These are phyloP conservation scores for Termitomyces sp. DNA, from an alignment of 768 basidiomycete species.

Conservation along the genomic window DNA sequence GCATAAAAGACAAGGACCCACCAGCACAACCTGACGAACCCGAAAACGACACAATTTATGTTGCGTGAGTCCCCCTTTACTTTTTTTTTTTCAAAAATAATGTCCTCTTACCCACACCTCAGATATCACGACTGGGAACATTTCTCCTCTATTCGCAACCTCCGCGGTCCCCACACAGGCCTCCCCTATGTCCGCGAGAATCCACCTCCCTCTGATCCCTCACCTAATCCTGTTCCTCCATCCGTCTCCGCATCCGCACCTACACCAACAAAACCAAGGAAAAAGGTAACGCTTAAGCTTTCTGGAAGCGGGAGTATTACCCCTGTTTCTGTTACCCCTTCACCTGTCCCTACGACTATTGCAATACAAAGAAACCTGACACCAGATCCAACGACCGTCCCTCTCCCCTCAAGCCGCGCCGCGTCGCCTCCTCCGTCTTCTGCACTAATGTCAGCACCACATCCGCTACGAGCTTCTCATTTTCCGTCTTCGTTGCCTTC, in stretches of 20 bases:
- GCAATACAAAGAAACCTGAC: background rate
- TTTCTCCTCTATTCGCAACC: slow-evolving; percentile 88
- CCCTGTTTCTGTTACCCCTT: too few relatives aligned
- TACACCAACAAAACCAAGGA: slow-evolving; percentile 10
- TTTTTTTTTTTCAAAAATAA: background rate
- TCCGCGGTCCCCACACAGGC: slow-evolving; percentile 78
- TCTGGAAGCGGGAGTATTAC: background rate
- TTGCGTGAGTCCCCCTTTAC: slow-evolving; percentile 54
- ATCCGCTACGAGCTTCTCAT: slow-evolving; percentile 13
- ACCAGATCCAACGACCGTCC: slow-evolving; percentile 13
- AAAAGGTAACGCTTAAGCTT: slow-evolving; percentile 27
- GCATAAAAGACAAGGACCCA: slow-evolving; percentile 13
- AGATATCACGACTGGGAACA: slow-evolving; percentile 96
- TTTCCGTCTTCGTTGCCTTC: background rate
- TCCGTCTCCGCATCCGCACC: background rate
- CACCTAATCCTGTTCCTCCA: too few relatives aligned
- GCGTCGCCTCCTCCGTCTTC: slow-evolving; percentile 5
- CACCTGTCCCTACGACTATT: too few relatives aligned
- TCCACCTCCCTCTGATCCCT: slow-evolving; percentile 18
- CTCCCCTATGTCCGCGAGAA: slow-evolving; percentile 60
- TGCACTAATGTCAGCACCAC: background rate
- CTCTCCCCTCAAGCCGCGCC: slow-evolving; percentile 8
- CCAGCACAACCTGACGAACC: background rate
- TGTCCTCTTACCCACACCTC: background rate
- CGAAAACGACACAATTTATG: slow-evolving; percentile 54